phyloP scores from a whole-genome alignment of 305 asterid genomes.

The Rubia tinctorum region DNA sequence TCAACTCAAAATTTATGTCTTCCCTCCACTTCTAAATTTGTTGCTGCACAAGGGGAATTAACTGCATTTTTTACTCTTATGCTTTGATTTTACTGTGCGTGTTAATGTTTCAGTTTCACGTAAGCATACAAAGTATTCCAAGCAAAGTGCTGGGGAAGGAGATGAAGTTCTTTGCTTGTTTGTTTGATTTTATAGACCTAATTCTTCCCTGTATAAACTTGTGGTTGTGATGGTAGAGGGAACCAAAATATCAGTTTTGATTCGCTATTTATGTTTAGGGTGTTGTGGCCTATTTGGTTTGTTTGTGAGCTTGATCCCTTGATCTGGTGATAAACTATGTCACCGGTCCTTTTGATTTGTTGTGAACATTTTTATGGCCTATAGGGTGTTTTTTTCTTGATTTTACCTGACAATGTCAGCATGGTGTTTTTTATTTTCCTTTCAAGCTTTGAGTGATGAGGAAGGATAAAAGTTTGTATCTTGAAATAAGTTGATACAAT shows the following conservation, averaged over 20 bases:
- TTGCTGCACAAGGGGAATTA: background rate
- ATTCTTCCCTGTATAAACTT: background rate
- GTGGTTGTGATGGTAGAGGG: background rate
- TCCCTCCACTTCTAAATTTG: background rate
- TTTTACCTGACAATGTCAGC: too few species aligned
- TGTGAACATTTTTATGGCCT: too few species aligned
- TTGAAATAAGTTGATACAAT: background rate
- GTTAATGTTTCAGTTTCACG: background rate
- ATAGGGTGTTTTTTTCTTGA: too few species aligned
- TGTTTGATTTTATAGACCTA: too few species aligned
- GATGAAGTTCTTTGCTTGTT: background rate
- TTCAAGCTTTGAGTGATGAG: background rate
- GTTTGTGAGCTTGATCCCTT: background rate
- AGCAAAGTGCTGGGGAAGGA: background rate
- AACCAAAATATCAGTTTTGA: background rate
- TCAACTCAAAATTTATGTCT: background rate
- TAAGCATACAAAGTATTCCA: background rate
- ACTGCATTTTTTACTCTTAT: background rate
- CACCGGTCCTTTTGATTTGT: background rate
- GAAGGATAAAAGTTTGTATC: background rate
- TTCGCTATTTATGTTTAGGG: background rate
- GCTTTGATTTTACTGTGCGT: background rate
- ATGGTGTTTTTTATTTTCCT: too few species aligned
- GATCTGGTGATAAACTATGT: background rate
- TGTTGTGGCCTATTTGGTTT: too few species aligned